Conservation (phyloP, 2,329 filamentous ascomycete genomes). For the Dothideomycetidae sp. region DNA sequence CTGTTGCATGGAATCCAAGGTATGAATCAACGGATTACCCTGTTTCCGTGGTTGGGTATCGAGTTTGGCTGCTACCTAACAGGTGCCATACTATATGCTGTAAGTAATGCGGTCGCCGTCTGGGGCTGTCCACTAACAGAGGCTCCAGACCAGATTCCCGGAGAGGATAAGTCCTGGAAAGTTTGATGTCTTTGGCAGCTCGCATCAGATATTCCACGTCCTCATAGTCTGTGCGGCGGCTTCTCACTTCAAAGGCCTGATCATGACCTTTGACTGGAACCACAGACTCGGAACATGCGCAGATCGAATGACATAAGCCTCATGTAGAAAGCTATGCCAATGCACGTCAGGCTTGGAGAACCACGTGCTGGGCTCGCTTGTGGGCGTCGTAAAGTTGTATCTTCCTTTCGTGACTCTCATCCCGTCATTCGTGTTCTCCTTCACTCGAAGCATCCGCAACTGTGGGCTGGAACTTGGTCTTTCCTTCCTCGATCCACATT, state of each 20-base stretch:
- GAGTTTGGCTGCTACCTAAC: slow-evolving; percentile 75
- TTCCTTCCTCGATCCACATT: slow-evolving; percentile 54
- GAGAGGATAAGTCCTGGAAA: slow-evolving; percentile 62
- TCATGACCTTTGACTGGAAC: slow-evolving; percentile 74
- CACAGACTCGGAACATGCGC: too few relatives aligned
- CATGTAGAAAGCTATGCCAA: background rate
- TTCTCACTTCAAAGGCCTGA: slow-evolving; percentile 66
- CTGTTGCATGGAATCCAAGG: slow-evolving; percentile 44
- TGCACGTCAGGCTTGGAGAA: background rate
- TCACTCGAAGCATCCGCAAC: background rate
- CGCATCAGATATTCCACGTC: slow-evolving; percentile 92
- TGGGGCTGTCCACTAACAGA: background rate
- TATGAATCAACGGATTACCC: background rate
- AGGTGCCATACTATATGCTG: slow-evolving; percentile 75
- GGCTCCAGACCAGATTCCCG: slow-evolving; percentile 55
- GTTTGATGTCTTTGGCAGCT: slow-evolving; percentile 86
- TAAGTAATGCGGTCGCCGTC: slow-evolving; percentile 22
- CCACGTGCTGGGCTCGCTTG: too few relatives aligned
- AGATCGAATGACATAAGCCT: too few relatives aligned
- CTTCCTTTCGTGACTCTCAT: too few relatives aligned
- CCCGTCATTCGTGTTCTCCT: background rate
- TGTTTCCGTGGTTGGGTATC: slow-evolving; percentile 50
- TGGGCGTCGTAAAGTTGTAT: too few relatives aligned
- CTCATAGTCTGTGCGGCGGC: slow-evolving; percentile 71
- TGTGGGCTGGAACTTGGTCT: slow-evolving; percentile 28